A percentile compares a stretch with the other conserved stretches of the same genome.
phyloP scores from a whole-genome alignment of 805 yeast species.

The Torulaspora microellipsoides region DNA sequence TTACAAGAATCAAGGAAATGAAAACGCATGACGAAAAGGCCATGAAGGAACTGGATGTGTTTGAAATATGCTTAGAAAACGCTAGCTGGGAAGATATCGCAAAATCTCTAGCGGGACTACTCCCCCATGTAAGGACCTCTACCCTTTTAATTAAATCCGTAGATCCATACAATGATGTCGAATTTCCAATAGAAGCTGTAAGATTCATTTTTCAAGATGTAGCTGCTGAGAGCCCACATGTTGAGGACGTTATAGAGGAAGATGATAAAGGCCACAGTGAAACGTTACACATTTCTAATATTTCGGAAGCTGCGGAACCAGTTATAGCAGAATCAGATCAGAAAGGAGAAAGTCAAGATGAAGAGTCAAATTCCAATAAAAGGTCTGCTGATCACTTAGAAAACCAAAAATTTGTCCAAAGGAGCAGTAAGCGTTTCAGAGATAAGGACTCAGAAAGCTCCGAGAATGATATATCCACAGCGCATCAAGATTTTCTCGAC shows the following conservation, averaged over 20 bases:
- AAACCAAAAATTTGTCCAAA: slow-evolving; percentile 25
- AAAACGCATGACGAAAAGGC: slow-evolving; percentile 36
- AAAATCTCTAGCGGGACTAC: slow-evolving; percentile 20
- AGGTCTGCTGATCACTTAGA: slow-evolving; percentile 21
- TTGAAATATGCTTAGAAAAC: slow-evolving; percentile 21
- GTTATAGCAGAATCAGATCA: slow-evolving; percentile 18
- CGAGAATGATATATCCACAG: slow-evolving; percentile 9
- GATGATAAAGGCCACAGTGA: slow-evolving; percentile 18
- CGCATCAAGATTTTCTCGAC: slow-evolving; percentile 20
- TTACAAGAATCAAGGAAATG: slow-evolving; percentile 34
- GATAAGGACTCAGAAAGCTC: slow-evolving; percentile 26
- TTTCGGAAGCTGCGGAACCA: slow-evolving; percentile 6
- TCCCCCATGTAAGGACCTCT: slow-evolving; percentile 39
- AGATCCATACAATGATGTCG: slow-evolving; percentile 51
- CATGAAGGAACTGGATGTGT: slow-evolving; percentile 33
- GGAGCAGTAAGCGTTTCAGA: slow-evolving; percentile 40
- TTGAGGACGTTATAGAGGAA: slow-evolving; percentile 4
- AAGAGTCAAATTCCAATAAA: slow-evolving; percentile 11
- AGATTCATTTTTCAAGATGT: slow-evolving; percentile 28
- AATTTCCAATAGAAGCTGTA: slow-evolving; percentile 45
- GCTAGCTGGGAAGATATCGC: slow-evolving; percentile 31
- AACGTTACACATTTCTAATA: background rate
- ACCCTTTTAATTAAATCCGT: slow-evolving; percentile 35
- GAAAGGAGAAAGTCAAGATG: slow-evolving; percentile 14
- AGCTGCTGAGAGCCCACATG: background rate